phyloP scores from a whole-genome alignment of 305 asterid species.

The Striga hermonthica region DNA sequence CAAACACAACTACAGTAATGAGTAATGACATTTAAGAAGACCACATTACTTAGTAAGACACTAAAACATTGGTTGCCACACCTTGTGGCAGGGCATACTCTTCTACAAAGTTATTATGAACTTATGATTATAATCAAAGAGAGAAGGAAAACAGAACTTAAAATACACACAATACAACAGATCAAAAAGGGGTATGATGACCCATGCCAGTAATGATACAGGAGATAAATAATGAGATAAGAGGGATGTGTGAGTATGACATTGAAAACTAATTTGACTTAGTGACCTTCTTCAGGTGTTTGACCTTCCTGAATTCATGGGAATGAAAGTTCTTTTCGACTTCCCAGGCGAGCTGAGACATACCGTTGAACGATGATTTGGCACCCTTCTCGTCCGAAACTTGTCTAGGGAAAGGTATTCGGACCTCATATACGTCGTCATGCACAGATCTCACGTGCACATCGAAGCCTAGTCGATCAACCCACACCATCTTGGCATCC shows the following conservation, averaged over 20 bases:
- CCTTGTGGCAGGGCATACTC: not conserved
- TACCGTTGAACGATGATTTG: conserved; percentile 90
- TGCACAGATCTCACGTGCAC: conserved; percentile 56
- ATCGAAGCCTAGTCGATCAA: conserved; percentile 89
- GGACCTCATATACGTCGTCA: conserved; percentile 65
- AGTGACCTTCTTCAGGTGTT: conserved; percentile 56
- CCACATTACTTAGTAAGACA: not conserved
- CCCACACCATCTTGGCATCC: conserved; percentile 90
- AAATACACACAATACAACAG: not conserved
- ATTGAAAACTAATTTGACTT: conserved; percentile 22
- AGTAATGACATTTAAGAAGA: too few relatives aligned
- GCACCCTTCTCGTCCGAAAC: conserved; percentile 87
- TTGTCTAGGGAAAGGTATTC: conserved; percentile 93
- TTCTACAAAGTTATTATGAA: not conserved
- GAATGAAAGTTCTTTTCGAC: conserved; percentile 68
- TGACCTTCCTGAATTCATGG: conserved; percentile 64
- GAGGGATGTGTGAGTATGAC: not conserved
- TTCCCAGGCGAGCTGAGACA: conserved; percentile 97
- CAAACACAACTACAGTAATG: too few relatives aligned
- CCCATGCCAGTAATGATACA: not conserved
- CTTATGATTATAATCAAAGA: too few relatives aligned
- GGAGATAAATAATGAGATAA: too few relatives aligned
- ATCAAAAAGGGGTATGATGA: not conserved
- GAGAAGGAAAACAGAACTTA: too few relatives aligned
- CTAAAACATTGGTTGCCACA: not conserved